Percentiles rank a stretch among this genome's conserved stretches.
These are phyloP conservation scores for Austroboletus eburneus DNA, from an alignment of 768 basidiomycete genomes.

Conservation along the genomic window DNA sequence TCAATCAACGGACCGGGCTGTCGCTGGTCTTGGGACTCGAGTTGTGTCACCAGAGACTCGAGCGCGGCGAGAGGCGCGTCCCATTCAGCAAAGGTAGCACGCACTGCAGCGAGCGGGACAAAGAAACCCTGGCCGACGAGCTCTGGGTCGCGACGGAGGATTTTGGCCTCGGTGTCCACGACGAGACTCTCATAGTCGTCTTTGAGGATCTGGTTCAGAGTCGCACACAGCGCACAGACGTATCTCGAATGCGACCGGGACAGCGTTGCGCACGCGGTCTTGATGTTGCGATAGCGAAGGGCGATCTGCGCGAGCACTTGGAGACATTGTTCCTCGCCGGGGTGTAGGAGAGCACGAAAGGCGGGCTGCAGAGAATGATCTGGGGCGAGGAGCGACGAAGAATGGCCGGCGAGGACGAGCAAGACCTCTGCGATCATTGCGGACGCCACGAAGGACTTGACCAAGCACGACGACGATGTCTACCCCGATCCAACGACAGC, in stretches of 20 bases:
- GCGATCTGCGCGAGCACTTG: constrained; percentile 75
- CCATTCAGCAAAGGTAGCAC: constrained; percentile 85
- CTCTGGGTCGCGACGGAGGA: constrained; percentile 68
- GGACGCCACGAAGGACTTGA: background rate
- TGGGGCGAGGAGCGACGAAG: constrained; percentile 73
- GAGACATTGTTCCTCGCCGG: constrained; percentile 84
- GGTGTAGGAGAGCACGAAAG: constrained; percentile 73
- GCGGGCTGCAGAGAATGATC: constrained; percentile 58
- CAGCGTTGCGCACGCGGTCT: constrained; percentile 46
- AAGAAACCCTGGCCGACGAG: constrained; percentile 79
- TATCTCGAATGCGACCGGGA: constrained; percentile 67
- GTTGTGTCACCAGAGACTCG: constrained; percentile 54
- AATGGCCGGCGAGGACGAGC: constrained; percentile 82
- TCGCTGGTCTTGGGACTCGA: constrained; percentile 51
- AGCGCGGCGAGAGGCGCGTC: constrained; percentile 80
- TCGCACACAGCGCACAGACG: constrained; percentile 72
- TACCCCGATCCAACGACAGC: constrained; percentile 21
- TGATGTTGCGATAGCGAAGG: constrained; percentile 69
- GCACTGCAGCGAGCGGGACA: constrained; percentile 80
- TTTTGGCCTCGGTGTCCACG: constrained; percentile 74
- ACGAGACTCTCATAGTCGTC: constrained; percentile 79
- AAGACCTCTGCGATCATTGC: constrained; percentile 87
- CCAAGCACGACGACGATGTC: background rate
- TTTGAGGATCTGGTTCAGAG: constrained; percentile 67
- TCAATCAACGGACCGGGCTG: constrained; percentile 79